Evolutionary conservation across 768 basidiomycete species (phyloP), one percentile per base, ranked within the genome.

Genomic region (Boletus rubroflammeus): DNA sequence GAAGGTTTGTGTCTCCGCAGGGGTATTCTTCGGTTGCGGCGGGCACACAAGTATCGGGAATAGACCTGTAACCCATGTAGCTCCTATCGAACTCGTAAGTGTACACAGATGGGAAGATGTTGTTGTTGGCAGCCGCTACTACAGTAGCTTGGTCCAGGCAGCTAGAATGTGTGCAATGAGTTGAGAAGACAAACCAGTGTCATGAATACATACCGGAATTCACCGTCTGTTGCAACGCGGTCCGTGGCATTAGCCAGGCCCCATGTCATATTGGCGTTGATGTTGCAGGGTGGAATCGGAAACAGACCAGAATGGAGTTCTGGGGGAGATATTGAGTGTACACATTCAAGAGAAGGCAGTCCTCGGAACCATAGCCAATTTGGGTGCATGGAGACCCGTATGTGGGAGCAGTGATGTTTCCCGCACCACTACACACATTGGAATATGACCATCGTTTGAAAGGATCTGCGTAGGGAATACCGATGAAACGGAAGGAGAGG

Each of bases 401-500:
- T 11, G 49, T 49, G 43, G 68, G 71, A 23, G 69, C 72, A n/a
- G 57, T 66, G 47, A 73, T 58, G 6, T 53, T 62, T 6, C 68
- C 71, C 6, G 66, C 29, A 29, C 29, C 29, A 29, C 29, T 29
- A 29, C 65, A 72, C 5, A 68, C 47, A 2, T 60, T 66, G 3
- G 80, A 77, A 62, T 81, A 77, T 14, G 71, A 67, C 61, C 76
- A 81, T 3, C 78, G 71, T 41, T 72, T 51, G 17, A 57, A 50
- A 5, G 74, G 73, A 52, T 78, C 66, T 5, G 78, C 77, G 54
- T 76, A 81, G 0, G 76, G 79, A 39, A 82, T 76, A 13, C 80
- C 80, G 13, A 79, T 62, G 71, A 82, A 81, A 17, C 76, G 72
- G 69, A 82, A 81, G 2, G 77, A 76, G 0, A 75, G 63, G 34